Base-by-base conservation (phyloP, 768 basidiomycete genomes). In the Boletus subcaerulescens region DNA sequence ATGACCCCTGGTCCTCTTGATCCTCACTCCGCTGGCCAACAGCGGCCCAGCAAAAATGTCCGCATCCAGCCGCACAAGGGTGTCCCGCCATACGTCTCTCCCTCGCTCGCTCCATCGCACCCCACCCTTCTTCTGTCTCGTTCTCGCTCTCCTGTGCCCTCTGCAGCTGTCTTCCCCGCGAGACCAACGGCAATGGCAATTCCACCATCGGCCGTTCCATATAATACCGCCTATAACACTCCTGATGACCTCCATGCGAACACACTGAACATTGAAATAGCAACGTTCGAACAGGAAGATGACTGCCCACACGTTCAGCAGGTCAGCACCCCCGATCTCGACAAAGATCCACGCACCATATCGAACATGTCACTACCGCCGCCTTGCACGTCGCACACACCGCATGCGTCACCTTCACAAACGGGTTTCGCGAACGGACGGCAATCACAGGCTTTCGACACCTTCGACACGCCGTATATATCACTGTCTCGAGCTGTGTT, bases 11-110 rank as follows among this genome's bases (percentile, higher is more conserved):
- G 20, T 18, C 55, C 29, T 22, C 47, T 45, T 32, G 53, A n/a
- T 50, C 56, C 26, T 46, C 52, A 7, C 36, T 41, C 33, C 43
- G 31, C 20, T 50, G 52, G 18, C 56, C 45, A 18, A 69, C 45
- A n/a, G 76, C 74, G 15, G 80, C 81, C 89, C 89, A 91, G 60
- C 90, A 93, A 60, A 79, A 80, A 71, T 93, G 91, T 0, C 91
- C 90, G 70, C 90, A 93, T 5, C 90, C 91, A 41, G 88, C 81
- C 14, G 88, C 87, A 70, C 91, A 92, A 0, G 76, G 78, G 65
- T 87, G 85, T 4, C 85, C 89, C 13, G 61, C 51, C 45, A 72
- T 45, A 9, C 44, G 48, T 22, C 55, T 51, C 20, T 64, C 62
- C 35, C 52, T 33, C 12, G 9, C 15, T 6, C 32, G 42, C 32